Conservation (phyloP, 1,139 yeast genomes). For the Ogataea hybrid region DNA sequence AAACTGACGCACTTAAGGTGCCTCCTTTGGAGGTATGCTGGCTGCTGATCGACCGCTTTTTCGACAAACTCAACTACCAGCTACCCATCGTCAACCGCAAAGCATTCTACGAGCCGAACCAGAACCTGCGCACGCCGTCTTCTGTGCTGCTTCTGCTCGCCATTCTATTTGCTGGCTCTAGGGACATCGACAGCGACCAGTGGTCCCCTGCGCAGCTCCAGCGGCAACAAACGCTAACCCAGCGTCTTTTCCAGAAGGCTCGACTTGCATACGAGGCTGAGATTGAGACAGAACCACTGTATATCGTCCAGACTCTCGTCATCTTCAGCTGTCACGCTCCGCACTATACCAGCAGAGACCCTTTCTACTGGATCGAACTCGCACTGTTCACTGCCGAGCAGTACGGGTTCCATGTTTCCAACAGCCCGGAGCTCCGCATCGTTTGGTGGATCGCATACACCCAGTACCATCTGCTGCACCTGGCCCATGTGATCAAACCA, state of each 20-base stretch:
- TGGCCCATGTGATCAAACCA: constrained; percentile 3
- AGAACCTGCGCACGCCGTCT: constrained; percentile 62
- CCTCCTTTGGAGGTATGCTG: constrained; percentile 61
- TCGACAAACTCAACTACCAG: constrained; percentile 51
- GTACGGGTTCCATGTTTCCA: constrained; percentile 3
- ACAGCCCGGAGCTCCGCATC: background rate
- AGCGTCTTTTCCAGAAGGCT: constrained; percentile 70
- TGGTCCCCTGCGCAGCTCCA: constrained; percentile 14
- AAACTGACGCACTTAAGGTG: constrained; percentile 58
- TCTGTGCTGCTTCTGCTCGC: constrained; percentile 66
- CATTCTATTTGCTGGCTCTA: constrained; percentile 65
- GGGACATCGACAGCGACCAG: constrained; percentile 12
- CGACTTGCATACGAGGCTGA: constrained; percentile 72
- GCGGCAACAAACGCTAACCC: constrained; percentile 15
- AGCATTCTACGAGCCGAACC: constrained; percentile 54
- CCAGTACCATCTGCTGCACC: constrained; percentile 9
- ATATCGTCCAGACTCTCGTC: constrained; percentile 59
- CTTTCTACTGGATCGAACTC: constrained; percentile 15
- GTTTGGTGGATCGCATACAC: constrained; percentile 10
- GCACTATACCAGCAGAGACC: constrained; percentile 10
- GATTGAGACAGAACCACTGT: constrained; percentile 63
- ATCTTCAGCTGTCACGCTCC: constrained; percentile 10
- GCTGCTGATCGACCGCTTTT: constrained; percentile 59
- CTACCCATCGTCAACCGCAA: constrained; percentile 61
- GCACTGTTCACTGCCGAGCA: constrained; percentile 37